Conservation (phyloP, 129 eudicot genomes). For the Flaveria brownii region DNA sequence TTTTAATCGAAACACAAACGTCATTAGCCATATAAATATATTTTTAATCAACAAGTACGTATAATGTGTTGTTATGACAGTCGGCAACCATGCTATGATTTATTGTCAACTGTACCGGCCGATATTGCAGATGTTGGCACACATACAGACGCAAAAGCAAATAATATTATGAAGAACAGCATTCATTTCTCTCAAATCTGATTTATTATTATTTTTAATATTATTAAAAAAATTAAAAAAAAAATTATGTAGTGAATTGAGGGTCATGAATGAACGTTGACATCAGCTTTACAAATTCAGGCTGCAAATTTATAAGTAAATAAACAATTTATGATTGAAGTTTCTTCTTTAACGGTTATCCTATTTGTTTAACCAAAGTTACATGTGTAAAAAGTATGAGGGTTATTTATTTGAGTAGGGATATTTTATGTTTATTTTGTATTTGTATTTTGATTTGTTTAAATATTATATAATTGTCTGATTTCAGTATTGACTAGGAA, state of each 20-base stretch:
- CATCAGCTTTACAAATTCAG: not conserved
- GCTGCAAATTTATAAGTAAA: not conserved
- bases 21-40: too few relatives aligned
- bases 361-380: too few relatives aligned
- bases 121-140: conserved; percentile 20
- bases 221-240: not conserved
- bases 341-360: too few relatives aligned
- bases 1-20: too few relatives aligned
- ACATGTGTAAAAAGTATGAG: not conserved
- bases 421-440: not conserved
- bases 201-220: not conserved
- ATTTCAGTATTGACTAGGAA: not conserved
- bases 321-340: too few relatives aligned
- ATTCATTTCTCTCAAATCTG: not conserved
- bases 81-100: not conserved
- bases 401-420: not conserved
- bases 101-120: conserved; percentile 12
- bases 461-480: not conserved
- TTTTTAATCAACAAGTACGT: too few relatives aligned
- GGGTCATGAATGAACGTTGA: conserved; percentile 15
- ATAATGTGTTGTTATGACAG: not conserved
- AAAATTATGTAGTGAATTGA: not conserved
- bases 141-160: not conserved
- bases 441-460: not conserved
- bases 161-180: not conserved